These are phyloP conservation scores for Candolleomyces eurysporus DNA, from an alignment of 768 basidiomycete species.

Conservation along the genomic window DNA sequence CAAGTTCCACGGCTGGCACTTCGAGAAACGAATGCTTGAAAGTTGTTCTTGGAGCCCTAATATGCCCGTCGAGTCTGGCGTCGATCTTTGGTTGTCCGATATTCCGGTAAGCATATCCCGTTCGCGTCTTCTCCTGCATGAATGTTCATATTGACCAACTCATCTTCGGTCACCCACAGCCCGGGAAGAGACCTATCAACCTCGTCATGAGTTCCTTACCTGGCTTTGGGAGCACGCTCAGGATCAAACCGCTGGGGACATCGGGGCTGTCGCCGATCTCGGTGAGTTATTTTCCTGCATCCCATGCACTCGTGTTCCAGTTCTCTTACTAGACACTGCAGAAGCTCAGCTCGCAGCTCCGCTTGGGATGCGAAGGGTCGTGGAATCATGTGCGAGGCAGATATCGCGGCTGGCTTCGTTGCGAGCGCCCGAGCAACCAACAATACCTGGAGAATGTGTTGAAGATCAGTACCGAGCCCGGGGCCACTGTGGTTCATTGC, in stretches of 20 bases:
- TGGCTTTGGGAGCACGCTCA: conserved; percentile 81
- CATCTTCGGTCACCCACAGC: conserved; percentile 31
- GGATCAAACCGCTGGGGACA: conserved; percentile 49
- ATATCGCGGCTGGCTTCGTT: conserved; percentile 78
- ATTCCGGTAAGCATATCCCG: conserved; percentile 56
- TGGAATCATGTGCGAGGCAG: conserved; percentile 80
- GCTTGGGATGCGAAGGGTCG: conserved; percentile 85
- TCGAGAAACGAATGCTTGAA: conserved; percentile 71
- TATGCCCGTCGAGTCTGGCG: too few relatives aligned
- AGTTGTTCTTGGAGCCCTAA: conserved; percentile 79
- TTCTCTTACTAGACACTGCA: conserved; percentile 55
- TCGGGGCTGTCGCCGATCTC: conserved; percentile 82
- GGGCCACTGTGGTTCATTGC: conserved; percentile 93
- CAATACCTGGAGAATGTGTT: neutral
- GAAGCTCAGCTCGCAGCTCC: conserved; percentile 87
- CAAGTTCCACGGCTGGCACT: conserved; percentile 64
- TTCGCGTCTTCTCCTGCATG: neutral
- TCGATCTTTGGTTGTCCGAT: conserved; percentile 77
- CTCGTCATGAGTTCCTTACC: conserved; percentile 61
- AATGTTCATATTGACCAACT: too few relatives aligned
- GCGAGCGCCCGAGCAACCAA: conserved; percentile 41
- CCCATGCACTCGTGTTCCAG: neutral
- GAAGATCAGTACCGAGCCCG: conserved; percentile 34
- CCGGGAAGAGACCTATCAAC: conserved; percentile 73
- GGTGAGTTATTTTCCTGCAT: conserved; percentile 47